Evolutionary conservation across 2,329 filamentous ascomycete genomes (phyloP).

Genomic region (Talaromyces piceae): DNA sequence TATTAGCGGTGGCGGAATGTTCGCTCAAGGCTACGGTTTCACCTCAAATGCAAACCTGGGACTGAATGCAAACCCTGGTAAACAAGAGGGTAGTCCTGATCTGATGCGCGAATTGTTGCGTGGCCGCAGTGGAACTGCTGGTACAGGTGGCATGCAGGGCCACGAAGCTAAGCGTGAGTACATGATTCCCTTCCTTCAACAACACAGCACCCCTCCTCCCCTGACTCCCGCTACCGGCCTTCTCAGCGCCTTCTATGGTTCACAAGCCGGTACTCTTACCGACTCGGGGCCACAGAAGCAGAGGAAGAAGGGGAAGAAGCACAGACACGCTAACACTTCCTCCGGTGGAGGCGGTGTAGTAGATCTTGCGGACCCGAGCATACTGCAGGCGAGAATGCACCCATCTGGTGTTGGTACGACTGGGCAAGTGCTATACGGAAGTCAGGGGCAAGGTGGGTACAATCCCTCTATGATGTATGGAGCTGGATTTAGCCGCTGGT

Average conservation of each 20-base stretch:
- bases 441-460: slow-evolving; percentile 89
- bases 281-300: slow-evolving; percentile 85
- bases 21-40: slow-evolving; percentile 81
- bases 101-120: slow-evolving; percentile 77
- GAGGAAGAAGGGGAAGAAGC: slow-evolving; percentile 99
- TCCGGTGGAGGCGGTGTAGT: slow-evolving; percentile 99
- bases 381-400: slow-evolving; percentile 95
- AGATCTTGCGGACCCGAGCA: slow-evolving; percentile 99
- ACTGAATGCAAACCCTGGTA: slow-evolving; percentile 54
- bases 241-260: slow-evolving; percentile 85
- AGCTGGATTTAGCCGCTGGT: slow-evolving; percentile 63
- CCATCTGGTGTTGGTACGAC: slow-evolving; percentile 70
- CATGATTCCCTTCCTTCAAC: slow-evolving; percentile 86
- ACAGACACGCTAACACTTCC: slow-evolving; percentile 99
- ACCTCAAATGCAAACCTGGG: slow-evolving; percentile 54
- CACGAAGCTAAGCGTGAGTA: slow-evolving; percentile 98
- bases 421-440: slow-evolving; percentile 83
- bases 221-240: slow-evolving; percentile 87
- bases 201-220: slow-evolving; percentile 79
- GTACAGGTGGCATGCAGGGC: slow-evolving; percentile 59
- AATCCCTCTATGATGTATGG: slow-evolving; percentile 73
- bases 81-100: slow-evolving; percentile 67
- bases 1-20: slow-evolving; percentile 70
- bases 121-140: slow-evolving; percentile 50
- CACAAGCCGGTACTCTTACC: slow-evolving; percentile 78